A percentile compares a stretch with the other conserved stretches of the same genome.
Conservation (phyloP, 2,329 filamentous ascomycete species). For the Claviceps sp. region DNA sequence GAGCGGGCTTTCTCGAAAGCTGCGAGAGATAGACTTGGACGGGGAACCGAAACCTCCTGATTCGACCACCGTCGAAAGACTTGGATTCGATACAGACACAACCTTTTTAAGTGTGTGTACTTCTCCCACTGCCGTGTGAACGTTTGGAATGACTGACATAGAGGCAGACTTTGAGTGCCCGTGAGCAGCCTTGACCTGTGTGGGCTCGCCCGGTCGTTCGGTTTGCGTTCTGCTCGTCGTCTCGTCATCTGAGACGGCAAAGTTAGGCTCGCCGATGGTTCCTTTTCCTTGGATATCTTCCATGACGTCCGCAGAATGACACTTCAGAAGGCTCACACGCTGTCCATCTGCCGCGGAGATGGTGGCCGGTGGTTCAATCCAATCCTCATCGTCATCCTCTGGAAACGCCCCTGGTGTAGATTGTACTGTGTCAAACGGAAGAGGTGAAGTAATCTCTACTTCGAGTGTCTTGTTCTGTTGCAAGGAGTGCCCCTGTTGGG, state of each 20-base stretch:
- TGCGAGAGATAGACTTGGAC: slow-evolving; percentile 42
- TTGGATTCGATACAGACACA: slow-evolving; percentile 44
- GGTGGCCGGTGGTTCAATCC: slow-evolving; percentile 41
- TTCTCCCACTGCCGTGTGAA: slow-evolving; percentile 9
- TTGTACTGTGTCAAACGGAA: slow-evolving; percentile 18
- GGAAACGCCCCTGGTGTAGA: slow-evolving; percentile 48
- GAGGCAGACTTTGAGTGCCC: slow-evolving; percentile 25
- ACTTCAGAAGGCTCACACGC: slow-evolving; percentile 44
- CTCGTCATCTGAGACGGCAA: slow-evolving; percentile 6
- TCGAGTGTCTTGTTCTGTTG: slow-evolving; percentile 20
- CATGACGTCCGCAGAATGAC: slow-evolving; percentile 47
- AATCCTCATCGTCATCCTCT: slow-evolving; percentile 46
- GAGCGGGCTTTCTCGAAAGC: slow-evolving; percentile 59
- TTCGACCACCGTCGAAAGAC: slow-evolving; percentile 35
- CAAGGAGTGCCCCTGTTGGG: slow-evolving; percentile 27
- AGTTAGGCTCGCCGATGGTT: slow-evolving; percentile 31
- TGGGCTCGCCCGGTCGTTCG: background rate
- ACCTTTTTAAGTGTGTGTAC: slow-evolving; percentile 39
- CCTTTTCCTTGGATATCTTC: slow-evolving; percentile 38
- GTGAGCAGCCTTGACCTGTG: slow-evolving; percentile 5
- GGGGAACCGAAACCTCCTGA: slow-evolving; percentile 30
- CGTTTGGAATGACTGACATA: slow-evolving; percentile 37
- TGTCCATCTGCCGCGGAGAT: slow-evolving; percentile 16
- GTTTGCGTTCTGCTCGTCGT: background rate
- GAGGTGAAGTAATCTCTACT: slow-evolving; percentile 15